Percentiles rank a stretch among this genome's conserved stretches.
phyloP scores from a whole-genome alignment of 768 basidiomycete species.

The Leucocoprinus sp. region DNA sequence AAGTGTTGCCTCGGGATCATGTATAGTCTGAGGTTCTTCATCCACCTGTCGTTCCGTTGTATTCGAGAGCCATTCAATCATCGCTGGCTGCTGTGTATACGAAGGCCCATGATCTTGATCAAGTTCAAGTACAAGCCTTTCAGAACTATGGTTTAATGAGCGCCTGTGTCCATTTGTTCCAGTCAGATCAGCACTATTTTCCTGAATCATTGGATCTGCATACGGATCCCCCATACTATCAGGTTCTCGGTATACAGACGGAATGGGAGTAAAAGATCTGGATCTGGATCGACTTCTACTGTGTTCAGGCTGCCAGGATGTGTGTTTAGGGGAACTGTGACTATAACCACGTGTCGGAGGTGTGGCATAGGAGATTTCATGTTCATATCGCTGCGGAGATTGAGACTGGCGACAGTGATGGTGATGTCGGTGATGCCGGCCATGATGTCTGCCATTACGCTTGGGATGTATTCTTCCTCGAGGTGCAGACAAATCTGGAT shows the following conservation, averaged over 20 bases:
- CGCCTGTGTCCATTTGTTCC: slow-evolving; percentile 5
- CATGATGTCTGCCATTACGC: slow-evolving; percentile 1
- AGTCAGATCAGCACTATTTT: not conserved
- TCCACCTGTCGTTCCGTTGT: not conserved
- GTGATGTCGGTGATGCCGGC: slow-evolving; percentile 3
- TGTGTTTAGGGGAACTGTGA: not conserved
- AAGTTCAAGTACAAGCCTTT: not conserved
- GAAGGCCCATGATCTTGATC: not conserved
- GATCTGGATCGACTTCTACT: slow-evolving; percentile 13
- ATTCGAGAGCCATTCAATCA: slow-evolving; percentile 4
- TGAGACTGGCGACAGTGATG: slow-evolving; percentile 1
- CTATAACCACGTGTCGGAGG: not conserved
- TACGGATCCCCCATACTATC: slow-evolving; percentile 7
- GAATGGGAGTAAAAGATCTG: slow-evolving; percentile 25
- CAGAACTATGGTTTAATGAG: slow-evolving; percentile 6
- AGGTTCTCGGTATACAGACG: slow-evolving; percentile 26
- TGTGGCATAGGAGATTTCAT: slow-evolving; percentile 5
- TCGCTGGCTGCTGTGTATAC: not conserved
- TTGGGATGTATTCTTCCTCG: slow-evolving; percentile 1
- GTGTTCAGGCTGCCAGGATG: slow-evolving; percentile 5
- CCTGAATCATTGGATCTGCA: not conserved
- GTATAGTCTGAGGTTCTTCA: not conserved
- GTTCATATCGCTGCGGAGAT: slow-evolving; percentile 2
- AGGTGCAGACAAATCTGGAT: slow-evolving; percentile 1
- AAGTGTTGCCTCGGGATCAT: not conserved